Evolutionary conservation across 495 filamentous ascomycete species (phyloP).

Genomic region (Trypethelium eluteriae): DNA sequence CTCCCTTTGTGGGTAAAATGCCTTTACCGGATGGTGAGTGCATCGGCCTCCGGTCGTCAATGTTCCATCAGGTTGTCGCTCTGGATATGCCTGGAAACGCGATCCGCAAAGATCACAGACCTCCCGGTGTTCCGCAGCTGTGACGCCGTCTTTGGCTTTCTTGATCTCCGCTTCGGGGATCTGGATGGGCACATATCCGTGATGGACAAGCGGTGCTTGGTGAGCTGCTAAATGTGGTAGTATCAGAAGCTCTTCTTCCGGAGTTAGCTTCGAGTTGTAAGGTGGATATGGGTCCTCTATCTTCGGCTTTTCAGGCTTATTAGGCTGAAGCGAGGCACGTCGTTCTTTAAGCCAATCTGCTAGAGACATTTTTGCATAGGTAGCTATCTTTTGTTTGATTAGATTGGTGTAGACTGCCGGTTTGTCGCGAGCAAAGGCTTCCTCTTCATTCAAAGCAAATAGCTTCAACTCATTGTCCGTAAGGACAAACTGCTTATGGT

Average conservation of each 20-base stretch:
- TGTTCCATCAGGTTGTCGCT: constrained; percentile 66
- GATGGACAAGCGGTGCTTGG: constrained; percentile 50
- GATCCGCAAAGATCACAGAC: constrained; percentile 76
- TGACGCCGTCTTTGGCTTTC: constrained; percentile 54
- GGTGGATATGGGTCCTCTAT: background rate
- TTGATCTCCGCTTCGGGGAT: constrained; percentile 56
- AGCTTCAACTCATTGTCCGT: constrained; percentile 63
- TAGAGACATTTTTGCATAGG: constrained; percentile 61
- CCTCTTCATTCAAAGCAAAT: constrained; percentile 77
- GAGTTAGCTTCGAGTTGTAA: constrained; percentile 37
- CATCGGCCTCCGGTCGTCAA: constrained; percentile 70
- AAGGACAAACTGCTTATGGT: constrained; percentile 52
- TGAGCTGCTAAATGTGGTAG: constrained; percentile 52
- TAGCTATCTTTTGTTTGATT: constrained; percentile 68
- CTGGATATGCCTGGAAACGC: constrained; percentile 89
- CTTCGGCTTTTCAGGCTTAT: background rate
- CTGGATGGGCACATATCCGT: constrained; percentile 63
- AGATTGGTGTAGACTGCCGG: constrained; percentile 67
- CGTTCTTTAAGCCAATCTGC: constrained; percentile 53
- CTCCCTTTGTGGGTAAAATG: constrained; percentile 45
- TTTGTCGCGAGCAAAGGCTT: constrained; percentile 60
- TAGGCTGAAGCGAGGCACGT: background rate
- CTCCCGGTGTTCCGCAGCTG: constrained; percentile 67
- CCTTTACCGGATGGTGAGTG: constrained; percentile 65
- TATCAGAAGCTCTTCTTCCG: constrained; percentile 59